phyloP scores from a whole-genome alignment of 1,284 basidiomycete species.

The Cryptococcus sp. region DNA sequence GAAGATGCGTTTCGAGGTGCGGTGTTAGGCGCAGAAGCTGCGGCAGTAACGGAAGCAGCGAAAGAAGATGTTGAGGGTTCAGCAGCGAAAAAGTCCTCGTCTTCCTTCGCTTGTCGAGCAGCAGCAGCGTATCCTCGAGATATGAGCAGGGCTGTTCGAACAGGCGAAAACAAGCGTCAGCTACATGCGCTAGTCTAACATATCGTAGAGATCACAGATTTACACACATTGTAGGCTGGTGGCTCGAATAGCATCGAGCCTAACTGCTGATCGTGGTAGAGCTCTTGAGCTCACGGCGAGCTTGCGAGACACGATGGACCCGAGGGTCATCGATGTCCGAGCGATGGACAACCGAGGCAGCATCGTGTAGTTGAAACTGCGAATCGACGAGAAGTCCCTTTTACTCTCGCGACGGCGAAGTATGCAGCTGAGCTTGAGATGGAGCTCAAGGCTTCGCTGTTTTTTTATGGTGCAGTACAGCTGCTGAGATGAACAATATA shows the following conservation, averaged over 20 bases:
- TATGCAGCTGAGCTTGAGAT: too few relatives aligned
- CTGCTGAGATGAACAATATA: too few relatives aligned
- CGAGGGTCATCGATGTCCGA: conserved; percentile 10
- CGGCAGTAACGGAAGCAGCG: too few relatives aligned
- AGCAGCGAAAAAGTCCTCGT: conserved; percentile 23
- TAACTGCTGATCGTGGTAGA: neutral
- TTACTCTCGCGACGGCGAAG: too few relatives aligned
- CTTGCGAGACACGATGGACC: conserved; percentile 11
- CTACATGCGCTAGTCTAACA: neutral
- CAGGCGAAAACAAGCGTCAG: neutral
- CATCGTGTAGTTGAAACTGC: conserved; percentile 5
- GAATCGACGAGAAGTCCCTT: too few relatives aligned
- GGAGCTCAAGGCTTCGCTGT: too few relatives aligned
- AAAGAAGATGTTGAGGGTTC: neutral
- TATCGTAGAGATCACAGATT: neutral
- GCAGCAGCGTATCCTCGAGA: conserved; percentile 22
- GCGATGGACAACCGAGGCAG: conserved; percentile 18
- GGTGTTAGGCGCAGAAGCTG: neutral
- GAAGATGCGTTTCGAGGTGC: neutral
- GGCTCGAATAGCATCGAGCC: neutral
- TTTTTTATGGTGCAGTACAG: too few relatives aligned
- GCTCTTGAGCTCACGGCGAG: conserved; percentile 8
- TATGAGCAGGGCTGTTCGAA: conserved; percentile 8
- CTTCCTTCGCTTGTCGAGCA: conserved; percentile 13
- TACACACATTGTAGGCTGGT: conserved; percentile 12